Conservation (phyloP, 1,139 yeast genomes). For the Blastobotrys ciferrii region DNA sequence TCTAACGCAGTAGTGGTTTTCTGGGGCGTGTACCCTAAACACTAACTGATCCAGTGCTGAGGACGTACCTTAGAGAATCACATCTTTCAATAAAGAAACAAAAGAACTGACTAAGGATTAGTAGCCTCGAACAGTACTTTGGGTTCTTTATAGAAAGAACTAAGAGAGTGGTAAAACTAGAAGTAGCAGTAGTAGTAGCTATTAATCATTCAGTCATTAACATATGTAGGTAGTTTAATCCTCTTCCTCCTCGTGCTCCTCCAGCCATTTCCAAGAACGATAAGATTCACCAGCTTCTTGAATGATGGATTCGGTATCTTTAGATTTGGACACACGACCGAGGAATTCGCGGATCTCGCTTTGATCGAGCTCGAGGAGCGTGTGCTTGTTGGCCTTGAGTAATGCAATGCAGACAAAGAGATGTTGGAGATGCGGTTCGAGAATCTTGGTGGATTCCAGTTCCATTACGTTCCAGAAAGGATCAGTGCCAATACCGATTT, state of each 20-base stretch:
- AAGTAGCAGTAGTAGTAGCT: background rate
- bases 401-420: slow-evolving; percentile 76
- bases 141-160: no score
- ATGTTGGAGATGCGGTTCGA: slow-evolving; percentile 78
- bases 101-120: no score
- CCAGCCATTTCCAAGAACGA: slow-evolving; percentile 76
- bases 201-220: slow-evolving; percentile 1
- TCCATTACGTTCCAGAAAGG: slow-evolving; percentile 37
- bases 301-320: slow-evolving; percentile 66
- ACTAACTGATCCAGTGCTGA: no score
- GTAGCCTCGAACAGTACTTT: no score
- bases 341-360: slow-evolving; percentile 82
- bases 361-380: slow-evolving; percentile 81
- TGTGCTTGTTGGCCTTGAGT: slow-evolving; percentile 73
- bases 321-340: slow-evolving; percentile 48
- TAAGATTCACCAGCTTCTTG: slow-evolving; percentile 83
- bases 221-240: slow-evolving; percentile 7
- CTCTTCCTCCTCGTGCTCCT: slow-evolving; percentile 26
- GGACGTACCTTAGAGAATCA: no score
- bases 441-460: slow-evolving; percentile 38
- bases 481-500: slow-evolving; percentile 30
- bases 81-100: no score
- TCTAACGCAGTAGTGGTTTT: no score
- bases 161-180: background rate
- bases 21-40: no score